Evolutionary conservation across 2,329 filamentous ascomycete species (phyloP), one percentile per base, ranked within the genome.

Genomic region (Juglanconis juglandina): DNA sequence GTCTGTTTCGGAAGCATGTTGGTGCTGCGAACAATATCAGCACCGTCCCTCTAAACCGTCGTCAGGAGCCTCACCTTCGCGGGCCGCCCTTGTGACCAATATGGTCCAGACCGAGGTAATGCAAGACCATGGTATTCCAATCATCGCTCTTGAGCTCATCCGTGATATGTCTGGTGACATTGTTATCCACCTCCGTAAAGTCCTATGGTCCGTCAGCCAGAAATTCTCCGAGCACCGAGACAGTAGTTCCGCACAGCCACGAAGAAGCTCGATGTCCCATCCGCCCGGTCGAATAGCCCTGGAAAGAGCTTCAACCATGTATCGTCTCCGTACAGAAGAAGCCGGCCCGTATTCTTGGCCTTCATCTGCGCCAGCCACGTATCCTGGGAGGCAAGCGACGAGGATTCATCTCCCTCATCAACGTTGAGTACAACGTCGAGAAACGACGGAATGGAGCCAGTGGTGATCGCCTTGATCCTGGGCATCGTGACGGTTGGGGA

Each of bases 401-500:
- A 96, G 13, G 90, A 89, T 3, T 91, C 94, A 72, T 99, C 95
- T 17, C 88, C 92, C 75, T 99, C 95, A 65, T 96, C 91, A 71
- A 99, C 91, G 71, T 98, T 99, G 61, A 99, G 82, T 63, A 99
- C 96, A 14, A 97, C 89, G 73, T 99, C 95, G 62, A 98, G 85
- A 73, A 99, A 99, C 2, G 94, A 98, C 3, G 95, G 95, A n/a
- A 96, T 95, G 1, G 94, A 97, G 63, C 95, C 95, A 1, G 95
- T 98, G 1, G 95, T 99, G 65, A 99, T 92, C 53, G 95, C 92
- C 77, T 99, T 99, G 69, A 99, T 87, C 64, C 94, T 88, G 47
- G 95, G 95, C 95, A 99, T 98, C 17, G 95, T 99, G 63, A 99
- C 94, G 7, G 95, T 99, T 2, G 95, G 95, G 55, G 96, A 92